Evolutionary conservation across 148 eudicot genomes (phyloP), one percentile per base, ranked within the genome.

Genomic region (Camellia japonica): DNA sequence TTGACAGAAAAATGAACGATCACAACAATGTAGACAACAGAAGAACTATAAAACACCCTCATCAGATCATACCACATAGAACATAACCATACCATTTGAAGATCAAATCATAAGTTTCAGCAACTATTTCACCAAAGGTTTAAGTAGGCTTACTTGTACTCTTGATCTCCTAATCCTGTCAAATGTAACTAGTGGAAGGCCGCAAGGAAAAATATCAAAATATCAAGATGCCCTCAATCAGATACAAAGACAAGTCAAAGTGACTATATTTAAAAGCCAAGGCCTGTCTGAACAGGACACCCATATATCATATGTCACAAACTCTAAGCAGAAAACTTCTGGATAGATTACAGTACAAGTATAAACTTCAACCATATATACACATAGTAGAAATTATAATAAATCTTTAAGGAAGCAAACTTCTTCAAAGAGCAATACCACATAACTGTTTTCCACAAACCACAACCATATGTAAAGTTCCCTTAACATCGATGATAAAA

Each of bases 271-370:
- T 13, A 69, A 16, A 10, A 62, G 23, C 80, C 8, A 64, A 20
- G 41, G 63, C 19, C 38, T 1, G 10, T 23, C 55, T 14, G 64
- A 68, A 68, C 64, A 54, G 73, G 23, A 30, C 63, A 67, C 71
- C n/a, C 74, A 78, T 42, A 41, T 18, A 68, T 68, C 52, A 78
- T 78, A 30, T 0, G 10, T 15, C 46, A 54, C 43, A 44, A 70
- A 18, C 38, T 41, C 58, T 59, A 75, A n/a, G 74, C 81, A 55
- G 81, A 68, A 78, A 69, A 59, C 46, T 68, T 20, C 43, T 70
- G 75, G 46, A 46, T 9, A 56, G 59, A 60, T 14, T 56, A 3
- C 58, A 30, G 38, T 30, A 30, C 38, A 30, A 30, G 38, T 30
- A 16, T 6, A 43, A 23, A 68, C 67, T 68, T 54, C 63, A 54